Evolutionary conservation across 441 rosid species (phyloP), one percentile per base, ranked within the genome.

Genomic region (Erodium moschatum): DNA sequence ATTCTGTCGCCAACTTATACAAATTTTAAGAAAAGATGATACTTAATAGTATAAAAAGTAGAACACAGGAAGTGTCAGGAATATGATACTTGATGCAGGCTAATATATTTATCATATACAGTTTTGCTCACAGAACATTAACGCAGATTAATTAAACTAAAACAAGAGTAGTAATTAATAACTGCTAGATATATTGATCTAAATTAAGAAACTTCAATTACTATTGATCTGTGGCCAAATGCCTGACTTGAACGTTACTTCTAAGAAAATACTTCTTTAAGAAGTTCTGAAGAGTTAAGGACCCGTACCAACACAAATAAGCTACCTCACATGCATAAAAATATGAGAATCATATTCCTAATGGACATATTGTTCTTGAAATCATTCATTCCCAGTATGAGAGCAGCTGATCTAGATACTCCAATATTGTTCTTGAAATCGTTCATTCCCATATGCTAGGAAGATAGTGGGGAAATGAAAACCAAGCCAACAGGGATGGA

Each of bases 1-100:
- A 60, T 61, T 68, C 11, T 66, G 56, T 72, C 60, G 62, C 31
- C 16, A 56, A 62, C 33, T 66, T 64, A 40, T 52, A 40, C 56
- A 67, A 44, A 44, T 11, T 44, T 44, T 4, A 10, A 44, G 50
- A 44, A 44, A 44, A 44, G 50, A 44, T 44, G 24, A 50, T 6
- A 44, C 11, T 33, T 33, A 29, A 19, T 29, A 13, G 13, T 77
- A 75, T 35, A 66, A 46, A 29, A 19, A 66, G 10, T 33, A 60
- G 66, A 15, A 20, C 1, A 18, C 18, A 72, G 29, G 67, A 58
- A 9, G 35, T 44, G 10, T 68, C 42, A 21, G 24, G 46, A 66
- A 73, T 12, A 40, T 35, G 16, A 54, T 40, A 44, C 9, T 60
- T 65, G 63, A 31, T 0, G 16, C 42, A 50, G 33, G 18, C 18